These are phyloP conservation scores for Hygrophoropsis aurantiaca DNA, from an alignment of 768 basidiomycete genomes.

Conservation along the genomic window DNA sequence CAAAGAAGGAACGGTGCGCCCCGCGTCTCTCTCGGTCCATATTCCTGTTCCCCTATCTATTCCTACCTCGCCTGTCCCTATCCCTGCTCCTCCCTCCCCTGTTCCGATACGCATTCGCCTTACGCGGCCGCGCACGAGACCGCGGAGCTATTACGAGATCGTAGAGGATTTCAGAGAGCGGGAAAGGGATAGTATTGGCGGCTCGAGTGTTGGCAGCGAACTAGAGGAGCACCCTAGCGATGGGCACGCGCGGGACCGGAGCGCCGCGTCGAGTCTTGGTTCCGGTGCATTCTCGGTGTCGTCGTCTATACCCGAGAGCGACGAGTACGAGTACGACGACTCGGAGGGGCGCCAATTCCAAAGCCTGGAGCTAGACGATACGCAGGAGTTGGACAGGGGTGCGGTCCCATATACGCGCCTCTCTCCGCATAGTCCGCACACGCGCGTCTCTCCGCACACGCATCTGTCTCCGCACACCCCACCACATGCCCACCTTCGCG, in stretches of 20 bases:
- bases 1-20: no score
- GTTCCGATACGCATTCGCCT: constrained; percentile 30
- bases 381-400: no score
- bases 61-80: background rate
- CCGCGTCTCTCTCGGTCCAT: background rate
- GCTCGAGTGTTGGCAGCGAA: no score
- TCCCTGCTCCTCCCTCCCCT: background rate
- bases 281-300: no score
- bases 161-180: constrained; percentile 59
- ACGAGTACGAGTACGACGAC: no score
- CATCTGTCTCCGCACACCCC: background rate
- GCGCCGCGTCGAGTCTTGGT: background rate
- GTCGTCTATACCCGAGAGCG: no score
- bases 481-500: background rate
- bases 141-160: constrained; percentile 67
- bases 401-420: no score
- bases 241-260: constrained; percentile 8
- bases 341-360: background rate
- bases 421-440: no score
- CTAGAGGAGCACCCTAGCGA: no score
- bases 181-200: constrained; percentile 24
- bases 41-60: background rate
- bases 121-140: constrained; percentile 37
- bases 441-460: no score
- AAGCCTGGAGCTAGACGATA: no score